phyloP scores from a whole-genome alignment of 2,329 filamentous ascomycete species.

The Botrytis fabae region DNA sequence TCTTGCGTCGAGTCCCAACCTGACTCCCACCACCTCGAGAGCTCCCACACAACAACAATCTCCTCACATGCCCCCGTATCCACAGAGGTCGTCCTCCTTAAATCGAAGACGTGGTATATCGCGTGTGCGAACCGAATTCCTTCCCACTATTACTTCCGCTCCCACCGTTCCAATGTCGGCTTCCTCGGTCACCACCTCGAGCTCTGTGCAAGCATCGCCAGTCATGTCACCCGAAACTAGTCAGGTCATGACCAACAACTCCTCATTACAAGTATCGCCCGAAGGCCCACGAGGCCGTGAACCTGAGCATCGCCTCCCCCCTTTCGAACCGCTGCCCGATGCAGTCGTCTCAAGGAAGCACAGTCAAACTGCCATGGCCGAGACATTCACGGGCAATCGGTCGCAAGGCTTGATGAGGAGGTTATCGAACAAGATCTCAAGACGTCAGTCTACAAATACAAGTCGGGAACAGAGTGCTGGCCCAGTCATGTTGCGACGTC shows the following conservation, averaged over 20 bases:
- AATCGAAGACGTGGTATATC: conserved; percentile 32
- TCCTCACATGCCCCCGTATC: conserved; percentile 9
- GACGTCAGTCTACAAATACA: conserved; percentile 72
- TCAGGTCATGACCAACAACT: conserved; percentile 55
- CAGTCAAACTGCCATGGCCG: conserved; percentile 63
- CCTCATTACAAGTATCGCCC: conserved; percentile 67
- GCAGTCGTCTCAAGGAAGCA: conserved; percentile 62
- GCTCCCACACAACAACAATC: conserved; percentile 10
- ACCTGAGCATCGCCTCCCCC: conserved; percentile 52
- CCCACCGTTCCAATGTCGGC: conserved; percentile 52
- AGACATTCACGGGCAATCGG: conserved; percentile 57
- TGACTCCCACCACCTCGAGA: conserved; percentile 5
- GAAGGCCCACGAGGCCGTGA: conserved; percentile 60
- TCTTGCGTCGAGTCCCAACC: conserved; percentile 14
- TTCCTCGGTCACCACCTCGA: conserved; percentile 55
- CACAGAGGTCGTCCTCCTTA: conserved; percentile 23
- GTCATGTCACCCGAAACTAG: conserved; percentile 56
- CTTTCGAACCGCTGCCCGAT: conserved; percentile 68
- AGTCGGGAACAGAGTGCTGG: conserved; percentile 87
- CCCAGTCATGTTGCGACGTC: conserved; percentile 74
- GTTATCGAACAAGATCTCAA: conserved; percentile 77
- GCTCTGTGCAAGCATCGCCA: conserved; percentile 57
- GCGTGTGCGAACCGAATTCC: conserved; percentile 39
- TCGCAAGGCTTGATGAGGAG: conserved; percentile 75
- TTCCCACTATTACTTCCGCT: conserved; percentile 33